Base-by-base conservation (phyloP, 2,329 filamentous ascomycete species). In the Chaetomium sp. region DNA sequence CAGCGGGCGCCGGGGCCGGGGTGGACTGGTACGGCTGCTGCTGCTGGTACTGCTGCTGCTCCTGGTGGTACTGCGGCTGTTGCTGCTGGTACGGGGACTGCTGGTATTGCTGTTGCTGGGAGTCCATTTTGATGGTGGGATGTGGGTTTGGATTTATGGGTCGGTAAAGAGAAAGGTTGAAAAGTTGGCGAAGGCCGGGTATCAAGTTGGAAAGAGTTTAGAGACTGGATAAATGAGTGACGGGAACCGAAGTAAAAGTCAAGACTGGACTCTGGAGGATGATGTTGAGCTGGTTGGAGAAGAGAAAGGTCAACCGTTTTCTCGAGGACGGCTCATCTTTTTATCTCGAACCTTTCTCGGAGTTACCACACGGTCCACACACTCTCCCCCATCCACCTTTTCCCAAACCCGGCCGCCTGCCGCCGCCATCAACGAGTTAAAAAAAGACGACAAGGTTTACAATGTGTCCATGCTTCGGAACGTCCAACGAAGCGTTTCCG, bases 91-190 rank as follows among this genome's bases (percentile, higher is more conserved):
- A 27, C 19, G 19, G 19, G 19, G 19, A 27, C 19, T 27, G 19
- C 19, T 27, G 47, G 14, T 41, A 41, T 33, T 50, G 53, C 7
- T 58, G 53, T 54, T 60, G 58, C 40, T 57, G 59, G 36, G 63
- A 57, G 47, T 60, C 54, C 63, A 65, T 65, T 52, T 34, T 61
- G 47, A 41, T 12, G 49, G 38, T 43, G 37, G 19, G 19, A 27
- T 40, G 19, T 46, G 38, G 46, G 36, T 37, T 43, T 42, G 36
- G 49, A 36, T 44, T 36, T 14, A 2, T 34, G 19, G 19, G 19
- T 45, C 27, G 50, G 38, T 33, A 49, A 51, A 14, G 7, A 34
- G 12, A 5, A 11, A 33, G 11, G 38, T 11, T 11, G 27, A 45
- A 43, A 45, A 27, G 19, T 19, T 50, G 55, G 46, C 36, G 14